Evolutionary conservation across 192 early-diverging fungal species (phyloP), one percentile per base, ranked within the genome.

Genomic region (Polychytrium aggregatum): DNA sequence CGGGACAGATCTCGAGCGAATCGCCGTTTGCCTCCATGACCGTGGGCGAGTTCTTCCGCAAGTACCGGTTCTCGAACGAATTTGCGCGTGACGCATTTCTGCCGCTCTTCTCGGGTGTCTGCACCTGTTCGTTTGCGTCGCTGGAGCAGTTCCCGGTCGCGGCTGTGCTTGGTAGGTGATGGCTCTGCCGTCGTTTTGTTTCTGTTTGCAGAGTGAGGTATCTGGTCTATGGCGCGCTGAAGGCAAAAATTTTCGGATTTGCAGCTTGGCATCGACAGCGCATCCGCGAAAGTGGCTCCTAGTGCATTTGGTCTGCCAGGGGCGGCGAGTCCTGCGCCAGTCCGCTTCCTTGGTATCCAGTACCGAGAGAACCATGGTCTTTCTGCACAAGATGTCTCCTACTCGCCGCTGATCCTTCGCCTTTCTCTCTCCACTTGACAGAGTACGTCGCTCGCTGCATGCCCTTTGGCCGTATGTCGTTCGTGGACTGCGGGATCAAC

Each of bases 401-500:
- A n/a, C n/a, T n/a, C n/a, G n/a, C n/a, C n/a, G n/a, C n/a, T n/a
- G n/a, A n/a, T 16, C 26, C n/a, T 35, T 33, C n/a, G 8, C 1
- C 13, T 41, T 53, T 7, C 22, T 33, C 38, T 10, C 14, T 24
- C 31, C 11, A 13, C 13, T 37, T 43, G 14, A 10, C 36, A 68
- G 65, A 69, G 36, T 72, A 63, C 42, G 53, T 53, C 21, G 61
- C 58, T 9, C 38, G 52, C 8, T 53, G 59, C 17, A 48, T 69
- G 44, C 65, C 70, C 2, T 62, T 70, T 36, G 66, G 63, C 8
- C 52, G 51, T 29, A 69, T 72, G 66, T 68, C 65, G 5, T 72
- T 69, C 42, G 66, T 72, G 2, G 47, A 62, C 20, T 48, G 50
- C 18, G 60, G 65, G 25, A 63, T 65, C 5, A 41, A 65, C 20